Percentiles rank a stretch among this genome's conserved stretches.
phyloP scores from a whole-genome alignment of 208 protist species.

The Porcisia hertigi region DNA sequence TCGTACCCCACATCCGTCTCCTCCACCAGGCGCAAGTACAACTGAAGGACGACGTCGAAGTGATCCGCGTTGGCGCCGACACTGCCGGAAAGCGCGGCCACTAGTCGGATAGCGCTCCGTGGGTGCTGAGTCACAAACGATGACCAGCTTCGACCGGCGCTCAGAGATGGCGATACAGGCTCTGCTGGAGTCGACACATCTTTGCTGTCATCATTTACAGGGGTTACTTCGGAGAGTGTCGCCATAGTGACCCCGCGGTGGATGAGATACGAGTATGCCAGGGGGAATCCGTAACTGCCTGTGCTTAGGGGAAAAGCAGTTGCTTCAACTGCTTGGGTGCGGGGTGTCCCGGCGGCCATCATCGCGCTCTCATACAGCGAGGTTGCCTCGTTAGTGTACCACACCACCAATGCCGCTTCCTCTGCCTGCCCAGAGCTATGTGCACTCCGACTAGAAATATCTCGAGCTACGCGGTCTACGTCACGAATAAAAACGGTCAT shows the following conservation, averaged over 20 bases:
- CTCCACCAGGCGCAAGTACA: slow-evolving; percentile 35
- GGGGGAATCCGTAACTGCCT: background rate
- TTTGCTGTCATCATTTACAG: background rate
- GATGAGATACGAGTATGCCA: slow-evolving; percentile 17
- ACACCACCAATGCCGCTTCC: slow-evolving; percentile 8
- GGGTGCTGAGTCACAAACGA: background rate
- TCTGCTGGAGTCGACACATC: background rate
- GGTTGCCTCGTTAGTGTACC: slow-evolving; percentile 19
- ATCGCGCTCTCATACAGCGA: slow-evolving; percentile 21
- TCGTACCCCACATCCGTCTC: slow-evolving; percentile 47
- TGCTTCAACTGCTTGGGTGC: background rate
- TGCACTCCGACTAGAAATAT: background rate
- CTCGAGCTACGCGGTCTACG: slow-evolving; percentile 9
- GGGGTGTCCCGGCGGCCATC: slow-evolving; percentile 1
- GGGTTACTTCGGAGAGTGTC: background rate
- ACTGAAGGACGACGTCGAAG: slow-evolving; percentile 33
- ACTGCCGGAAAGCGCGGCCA: slow-evolving; percentile 33
- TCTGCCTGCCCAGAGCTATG: background rate
- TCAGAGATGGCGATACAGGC: background rate
- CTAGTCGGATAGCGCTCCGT: slow-evolving; percentile 20
- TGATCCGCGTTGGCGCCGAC: slow-evolving; percentile 47
- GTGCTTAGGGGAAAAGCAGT: background rate
- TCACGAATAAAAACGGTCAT: slow-evolving; percentile 19
- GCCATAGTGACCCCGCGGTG: slow-evolving; percentile 10
- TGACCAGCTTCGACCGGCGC: slow-evolving; percentile 3